Evolutionary conservation across 2,329 filamentous ascomycete species (phyloP).

Genomic region (Cryphonectria parasitica): DNA sequence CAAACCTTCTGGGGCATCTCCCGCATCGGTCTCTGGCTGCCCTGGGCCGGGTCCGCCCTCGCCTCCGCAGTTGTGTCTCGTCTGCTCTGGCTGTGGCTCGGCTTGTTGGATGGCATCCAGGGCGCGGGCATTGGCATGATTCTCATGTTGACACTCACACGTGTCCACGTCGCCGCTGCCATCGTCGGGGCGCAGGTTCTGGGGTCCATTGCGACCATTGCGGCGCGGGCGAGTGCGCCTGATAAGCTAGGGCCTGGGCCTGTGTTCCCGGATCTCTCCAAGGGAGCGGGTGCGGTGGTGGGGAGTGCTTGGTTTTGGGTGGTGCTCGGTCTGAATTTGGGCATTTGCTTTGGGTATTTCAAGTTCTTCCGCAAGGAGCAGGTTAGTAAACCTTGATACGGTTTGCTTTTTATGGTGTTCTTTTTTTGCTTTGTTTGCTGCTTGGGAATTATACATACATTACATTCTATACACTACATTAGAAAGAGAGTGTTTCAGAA

Average conservation of each 20-base stretch:
- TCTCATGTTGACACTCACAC: conserved; percentile 65
- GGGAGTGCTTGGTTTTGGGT: conserved; percentile 64
- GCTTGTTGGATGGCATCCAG: conserved; percentile 66
- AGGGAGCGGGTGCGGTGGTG: conserved; percentile 49
- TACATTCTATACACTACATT: background rate
- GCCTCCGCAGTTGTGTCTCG: conserved; percentile 59
- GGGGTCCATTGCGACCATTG: conserved; percentile 62
- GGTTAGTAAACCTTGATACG: conserved; percentile 27
- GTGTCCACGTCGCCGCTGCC: conserved; percentile 67
- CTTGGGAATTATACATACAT: background rate
- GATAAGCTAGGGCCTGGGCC: conserved; percentile 63
- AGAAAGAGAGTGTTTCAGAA: background rate
- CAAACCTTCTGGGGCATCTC: conserved; percentile 70
- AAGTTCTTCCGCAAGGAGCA: conserved; percentile 51
- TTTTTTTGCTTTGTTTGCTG: background rate
- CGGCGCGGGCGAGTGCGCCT: conserved; percentile 62
- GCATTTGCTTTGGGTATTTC: conserved; percentile 61
- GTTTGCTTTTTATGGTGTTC: background rate
- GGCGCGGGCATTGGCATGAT: conserved; percentile 72
- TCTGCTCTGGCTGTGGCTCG: conserved; percentile 68
- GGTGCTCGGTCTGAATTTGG: conserved; percentile 58
- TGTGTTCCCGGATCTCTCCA: conserved; percentile 65
- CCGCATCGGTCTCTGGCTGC: conserved; percentile 63
- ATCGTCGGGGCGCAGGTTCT: conserved; percentile 65
- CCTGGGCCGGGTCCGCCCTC: conserved; percentile 61